Evolutionary conservation across 495 filamentous ascomycete genomes (phyloP).

Genomic region (Durotheca rogersii): DNA sequence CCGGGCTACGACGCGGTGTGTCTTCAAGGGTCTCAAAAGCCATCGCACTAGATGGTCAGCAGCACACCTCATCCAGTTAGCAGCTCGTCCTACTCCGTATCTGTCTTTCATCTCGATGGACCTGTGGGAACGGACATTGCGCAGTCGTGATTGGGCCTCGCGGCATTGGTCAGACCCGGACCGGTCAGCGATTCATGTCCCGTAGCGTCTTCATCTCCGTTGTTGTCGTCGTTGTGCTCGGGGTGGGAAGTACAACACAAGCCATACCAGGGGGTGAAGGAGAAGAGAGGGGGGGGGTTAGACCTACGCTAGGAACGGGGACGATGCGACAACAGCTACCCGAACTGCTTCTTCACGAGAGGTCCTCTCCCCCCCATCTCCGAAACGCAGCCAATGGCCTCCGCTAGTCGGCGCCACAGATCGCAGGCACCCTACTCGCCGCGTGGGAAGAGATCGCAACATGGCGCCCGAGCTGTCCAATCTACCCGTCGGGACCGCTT

Average conservation of each 20-base stretch:
- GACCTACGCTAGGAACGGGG: constrained; percentile 8
- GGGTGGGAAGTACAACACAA: constrained; percentile 23
- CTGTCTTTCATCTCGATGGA: constrained; percentile 7
- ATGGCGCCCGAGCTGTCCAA: constrained; percentile 10
- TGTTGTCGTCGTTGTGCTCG: constrained; percentile 8
- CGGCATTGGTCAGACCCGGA: constrained; percentile 15
- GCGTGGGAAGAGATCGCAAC: constrained; percentile 12
- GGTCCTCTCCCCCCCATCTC: constrained; percentile 15
- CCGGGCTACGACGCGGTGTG: too few species aligned
- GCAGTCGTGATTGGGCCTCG: constrained; percentile 12
- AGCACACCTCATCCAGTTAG: constrained; percentile 16
- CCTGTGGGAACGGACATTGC: background rate
- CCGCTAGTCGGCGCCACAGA: constrained; percentile 19
- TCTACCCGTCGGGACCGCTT: constrained; percentile 14
- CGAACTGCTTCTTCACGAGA: constrained; percentile 3
- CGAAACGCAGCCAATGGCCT: constrained; percentile 21
- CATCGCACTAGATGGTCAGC: constrained; percentile 24
- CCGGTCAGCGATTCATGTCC: constrained; percentile 6
- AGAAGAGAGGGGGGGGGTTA: too few species aligned
- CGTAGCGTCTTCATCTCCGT: constrained; percentile 14
- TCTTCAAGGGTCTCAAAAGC: constrained; percentile 18
- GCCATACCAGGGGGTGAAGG: constrained; percentile 16
- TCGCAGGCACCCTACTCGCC: constrained; percentile 8
- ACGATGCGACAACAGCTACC: constrained; percentile 6
- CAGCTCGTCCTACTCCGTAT: background rate